Conservation (phyloP, 78 protist species). For the Dictyostelium capitatum region DNA sequence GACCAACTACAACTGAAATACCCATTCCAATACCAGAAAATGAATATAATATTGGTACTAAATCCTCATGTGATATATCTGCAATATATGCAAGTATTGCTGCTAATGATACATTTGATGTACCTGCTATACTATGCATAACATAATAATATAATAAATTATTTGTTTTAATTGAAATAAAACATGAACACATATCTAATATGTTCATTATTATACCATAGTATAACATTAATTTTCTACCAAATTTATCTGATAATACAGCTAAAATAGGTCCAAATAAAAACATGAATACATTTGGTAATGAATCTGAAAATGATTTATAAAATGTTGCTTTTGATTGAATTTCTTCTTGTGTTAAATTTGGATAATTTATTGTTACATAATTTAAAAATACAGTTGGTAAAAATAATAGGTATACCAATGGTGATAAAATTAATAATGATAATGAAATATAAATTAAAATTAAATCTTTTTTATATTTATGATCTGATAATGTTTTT, state of each 20-base stretch:
- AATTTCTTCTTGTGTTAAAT: background rate
- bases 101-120: background rate
- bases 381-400: conserved; percentile 16
- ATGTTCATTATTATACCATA: background rate
- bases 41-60: background rate
- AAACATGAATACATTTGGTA: conserved; percentile 17
- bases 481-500: background rate
- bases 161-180: background rate
- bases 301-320: conserved; percentile 15
- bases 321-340: conserved; percentile 30
- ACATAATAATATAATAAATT: background rate
- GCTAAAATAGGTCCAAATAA: conserved; percentile 25
- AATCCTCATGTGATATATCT: background rate
- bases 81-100: background rate
- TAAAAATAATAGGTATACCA: background rate
- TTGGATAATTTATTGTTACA: conserved; percentile 22
- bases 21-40: background rate
- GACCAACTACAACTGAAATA: background rate
- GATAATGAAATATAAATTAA: background rate
- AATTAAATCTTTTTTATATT: background rate
- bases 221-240: conserved; percentile 6
- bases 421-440: background rate
- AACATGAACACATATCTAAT: conserved; percentile 3
- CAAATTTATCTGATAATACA: conserved; percentile 1
- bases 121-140: background rate